Evolutionary conservation across 805 yeast species (phyloP), one percentile per base, ranked within the genome.

Genomic region (Yarrowia divulgata): DNA sequence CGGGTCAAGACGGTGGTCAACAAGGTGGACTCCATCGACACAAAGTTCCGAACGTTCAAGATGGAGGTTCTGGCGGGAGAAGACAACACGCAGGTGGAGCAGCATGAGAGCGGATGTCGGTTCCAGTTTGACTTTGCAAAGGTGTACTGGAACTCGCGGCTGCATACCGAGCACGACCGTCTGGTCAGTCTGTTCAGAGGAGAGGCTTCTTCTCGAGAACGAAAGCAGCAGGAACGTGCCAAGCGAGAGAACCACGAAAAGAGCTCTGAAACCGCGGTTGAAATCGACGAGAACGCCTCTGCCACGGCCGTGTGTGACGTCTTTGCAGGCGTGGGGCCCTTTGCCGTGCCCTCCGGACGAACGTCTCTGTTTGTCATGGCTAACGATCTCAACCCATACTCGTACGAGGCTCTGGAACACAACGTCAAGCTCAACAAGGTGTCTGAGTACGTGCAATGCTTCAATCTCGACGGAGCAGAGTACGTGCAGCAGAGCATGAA

Each of bases 301-400:
- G 68, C 49, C 8, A 66, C 62, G 14, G 90, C 92, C 8, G 90
- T 96, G 0, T 91, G 92, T 74, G 99, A 95, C 80, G 98, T 93
- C 0, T 91, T 96, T 87, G 98, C 97, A 0, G 99, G 99, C 58
- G 98, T 95, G 1, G 99, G 99, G 0, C 99, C 99, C 5, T 95
- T 96, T 81, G 94, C 97, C 1, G 87, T 95, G 0, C 99, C 99
- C 0, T 97, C 98, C 0, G 98, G 93, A 14, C 92, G 90, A 77
- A 91, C 89, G 71, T 85, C 85, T 16, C 90, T 88, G 12, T 77
- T 93, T 67, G 97, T 91, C 0, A 82, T 95, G 73, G 97, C 98
- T 12, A 95, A 93, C 77, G 99, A 95, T 77, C 82, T 95, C 77
- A 95, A 95, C 75, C 98, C 98, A 0, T 90, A 89, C 70, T 88